Evolutionary conservation across 2,329 filamentous ascomycete genomes (phyloP).

Genomic region (Penicillium fuscoglaucum): DNA sequence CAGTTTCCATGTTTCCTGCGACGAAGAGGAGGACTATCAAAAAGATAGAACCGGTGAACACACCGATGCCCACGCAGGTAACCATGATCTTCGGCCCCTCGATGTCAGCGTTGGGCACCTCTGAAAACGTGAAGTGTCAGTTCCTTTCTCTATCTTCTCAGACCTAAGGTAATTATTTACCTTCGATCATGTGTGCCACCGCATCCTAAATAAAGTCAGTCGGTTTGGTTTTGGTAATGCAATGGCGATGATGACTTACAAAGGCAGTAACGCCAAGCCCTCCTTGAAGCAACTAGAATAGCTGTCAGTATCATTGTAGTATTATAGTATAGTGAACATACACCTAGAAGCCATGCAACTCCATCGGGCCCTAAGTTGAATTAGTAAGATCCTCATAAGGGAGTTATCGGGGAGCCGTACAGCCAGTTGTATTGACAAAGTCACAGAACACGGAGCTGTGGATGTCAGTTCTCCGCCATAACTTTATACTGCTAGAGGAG

Average conservation of each 20-base stretch:
- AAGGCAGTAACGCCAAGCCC: constrained; percentile 55
- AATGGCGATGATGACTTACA: constrained; percentile 30
- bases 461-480: not conserved
- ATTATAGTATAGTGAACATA: constrained; percentile 12
- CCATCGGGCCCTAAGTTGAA: constrained; percentile 57
- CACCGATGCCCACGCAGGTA: constrained; percentile 62
- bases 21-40: constrained; percentile 64
- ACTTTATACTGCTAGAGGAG: not conserved
- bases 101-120: constrained; percentile 45
- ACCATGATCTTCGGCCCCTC: constrained; percentile 67
- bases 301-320: constrained; percentile 11
- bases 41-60: constrained; percentile 63
- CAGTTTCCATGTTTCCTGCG: constrained; percentile 55
- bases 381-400: constrained; percentile 9
- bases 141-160: not conserved
- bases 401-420: constrained; percentile 31
- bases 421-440: constrained; percentile 68
- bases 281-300: constrained; percentile 45
- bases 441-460: constrained; percentile 56
- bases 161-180: not conserved
- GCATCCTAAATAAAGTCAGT: constrained; percentile 31
- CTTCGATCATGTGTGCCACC: constrained; percentile 53
- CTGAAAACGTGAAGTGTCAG: constrained; percentile 16
- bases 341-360: constrained; percentile 48
- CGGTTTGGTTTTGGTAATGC: not conserved